Conservation (phyloP, 257 asterid genomes). For the Penstemon barbatus region DNA sequence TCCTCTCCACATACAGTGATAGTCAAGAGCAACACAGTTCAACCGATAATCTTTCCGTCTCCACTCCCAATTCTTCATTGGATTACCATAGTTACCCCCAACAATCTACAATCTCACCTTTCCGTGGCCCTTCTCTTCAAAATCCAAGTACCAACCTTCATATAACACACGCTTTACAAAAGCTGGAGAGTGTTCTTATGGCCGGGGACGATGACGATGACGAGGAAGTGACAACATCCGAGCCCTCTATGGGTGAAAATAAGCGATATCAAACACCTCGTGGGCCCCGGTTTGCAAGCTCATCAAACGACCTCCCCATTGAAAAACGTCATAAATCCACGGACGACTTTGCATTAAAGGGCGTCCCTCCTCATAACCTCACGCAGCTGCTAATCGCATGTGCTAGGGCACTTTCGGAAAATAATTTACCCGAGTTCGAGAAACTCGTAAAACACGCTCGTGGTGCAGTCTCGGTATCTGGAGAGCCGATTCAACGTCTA, state of each 20-base stretch:
- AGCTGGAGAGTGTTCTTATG: slow-evolving; percentile 76
- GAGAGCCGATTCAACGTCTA: slow-evolving; percentile 91
- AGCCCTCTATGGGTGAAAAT: too few relatives aligned
- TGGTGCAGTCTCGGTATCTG: slow-evolving; percentile 62
- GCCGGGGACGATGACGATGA: slow-evolving; percentile 59
- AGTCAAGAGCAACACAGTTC: slow-evolving; percentile 61
- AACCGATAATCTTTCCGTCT: slow-evolving; percentile 50
- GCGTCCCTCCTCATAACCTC: slow-evolving; percentile 56
- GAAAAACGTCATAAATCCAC: not conserved
- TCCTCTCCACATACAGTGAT: slow-evolving; percentile 42
- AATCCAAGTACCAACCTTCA: slow-evolving; percentile 42
- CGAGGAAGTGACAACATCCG: slow-evolving; percentile 38
- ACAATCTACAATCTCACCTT: slow-evolving; percentile 39
- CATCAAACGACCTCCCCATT: too few relatives aligned
- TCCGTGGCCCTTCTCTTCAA: slow-evolving; percentile 31
- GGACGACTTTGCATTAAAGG: slow-evolving; percentile 37
- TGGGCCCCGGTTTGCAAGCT: too few relatives aligned
- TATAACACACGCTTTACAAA: slow-evolving; percentile 54
- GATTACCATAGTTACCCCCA: slow-evolving; percentile 39
- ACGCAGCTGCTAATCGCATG: slow-evolving; percentile 66
- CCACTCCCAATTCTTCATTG: slow-evolving; percentile 35
- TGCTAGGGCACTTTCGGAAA: slow-evolving; percentile 72
- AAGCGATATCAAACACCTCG: too few relatives aligned
- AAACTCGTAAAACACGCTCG: slow-evolving; percentile 52
- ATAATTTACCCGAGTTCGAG: slow-evolving; percentile 48